Base-by-base conservation (phyloP, 768 basidiomycete genomes). In the Suillus paluster region DNA sequence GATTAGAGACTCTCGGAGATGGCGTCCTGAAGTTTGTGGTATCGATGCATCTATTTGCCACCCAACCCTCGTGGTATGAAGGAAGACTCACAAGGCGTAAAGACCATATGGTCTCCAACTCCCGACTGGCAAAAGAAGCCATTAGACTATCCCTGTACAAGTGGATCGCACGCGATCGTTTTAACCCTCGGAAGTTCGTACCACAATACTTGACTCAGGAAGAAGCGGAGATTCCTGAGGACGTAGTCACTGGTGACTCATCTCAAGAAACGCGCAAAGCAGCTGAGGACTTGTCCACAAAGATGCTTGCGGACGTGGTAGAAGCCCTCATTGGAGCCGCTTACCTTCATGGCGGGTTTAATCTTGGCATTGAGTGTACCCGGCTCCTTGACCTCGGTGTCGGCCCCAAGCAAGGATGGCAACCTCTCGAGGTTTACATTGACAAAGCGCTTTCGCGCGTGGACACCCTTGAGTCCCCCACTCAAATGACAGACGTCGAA, bases 291-390 rank as follows among this genome's bases (percentile, higher is more conserved):
- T 66, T 93, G 36, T 93, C 91, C 2, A 92, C 90, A 2, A 96
- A 96, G 80, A 83, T 92, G 62, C 79, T 95, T 36, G 92, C 92
- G 1, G 94, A 96, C 65, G 88, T 94, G 6, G 81, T 95, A 4
- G 94, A 96, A 73, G 84, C 92, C 3, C 75, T 93, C 14, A 88
- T 94, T 25, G 94, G 94, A 1, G 92, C 91, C 7, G 83, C 89
- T 0, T 91, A 89, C 72, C 71, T 90, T 4, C 83, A 88, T 63
- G 89, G 90, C 0, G 82, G 86, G 10, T 84, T 90, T 56, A 78
- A 83, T 50, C 75, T 87, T 1, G 88, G 84, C 0, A 81, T 86
- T 57, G 82, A 87, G 64, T 88, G 84, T 68, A 77, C 75, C 53
- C 79, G 81, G 58, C 77, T 85, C 52, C 92, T 92, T 64, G 82